A percentile compares a stretch with the other conserved stretches of the same genome.
These are phyloP conservation scores for Trichoderma sp. DNA, from an alignment of 2,329 filamentous ascomycete genomes.

Conservation along the genomic window DNA sequence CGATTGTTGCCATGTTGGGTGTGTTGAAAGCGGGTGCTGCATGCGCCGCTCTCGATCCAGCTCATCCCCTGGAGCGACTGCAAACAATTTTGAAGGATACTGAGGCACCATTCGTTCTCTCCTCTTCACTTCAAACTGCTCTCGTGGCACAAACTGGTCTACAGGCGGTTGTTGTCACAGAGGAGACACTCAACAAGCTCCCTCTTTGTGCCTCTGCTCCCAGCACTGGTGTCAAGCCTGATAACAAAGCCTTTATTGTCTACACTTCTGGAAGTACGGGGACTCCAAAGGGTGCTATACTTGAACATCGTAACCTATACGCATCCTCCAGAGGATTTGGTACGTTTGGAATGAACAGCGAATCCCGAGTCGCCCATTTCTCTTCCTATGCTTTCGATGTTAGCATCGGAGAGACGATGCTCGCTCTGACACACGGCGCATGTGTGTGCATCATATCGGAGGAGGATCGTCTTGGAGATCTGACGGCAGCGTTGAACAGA, in stretches of 20 bases:
- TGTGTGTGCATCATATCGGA: conserved; percentile 26
- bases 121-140: background rate
- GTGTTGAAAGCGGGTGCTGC: background rate
- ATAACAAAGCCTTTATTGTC: conserved; percentile 35
- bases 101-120: background rate
- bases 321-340: background rate
- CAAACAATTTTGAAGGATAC: background rate
- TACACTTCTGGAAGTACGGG: conserved; percentile 53
- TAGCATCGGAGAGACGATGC: conserved; percentile 16
- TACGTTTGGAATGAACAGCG: background rate
- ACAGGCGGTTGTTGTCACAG: background rate
- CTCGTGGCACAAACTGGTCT: background rate
- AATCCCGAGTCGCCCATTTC: conserved; percentile 22
- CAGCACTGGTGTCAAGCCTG: background rate
- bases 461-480: conserved; percentile 17
- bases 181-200: background rate
- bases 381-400: conserved; percentile 25
- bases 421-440: conserved; percentile 19
- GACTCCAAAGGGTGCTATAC: conserved; percentile 46
- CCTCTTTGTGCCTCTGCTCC: background rate
- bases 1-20: background rate
- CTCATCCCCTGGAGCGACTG: background rate
- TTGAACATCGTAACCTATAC: conserved; percentile 14
- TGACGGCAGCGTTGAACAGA: conserved; percentile 12
- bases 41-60: background rate